phyloP scores from a whole-genome alignment of 257 asterid genomes.

The Solanum verrucosum region DNA sequence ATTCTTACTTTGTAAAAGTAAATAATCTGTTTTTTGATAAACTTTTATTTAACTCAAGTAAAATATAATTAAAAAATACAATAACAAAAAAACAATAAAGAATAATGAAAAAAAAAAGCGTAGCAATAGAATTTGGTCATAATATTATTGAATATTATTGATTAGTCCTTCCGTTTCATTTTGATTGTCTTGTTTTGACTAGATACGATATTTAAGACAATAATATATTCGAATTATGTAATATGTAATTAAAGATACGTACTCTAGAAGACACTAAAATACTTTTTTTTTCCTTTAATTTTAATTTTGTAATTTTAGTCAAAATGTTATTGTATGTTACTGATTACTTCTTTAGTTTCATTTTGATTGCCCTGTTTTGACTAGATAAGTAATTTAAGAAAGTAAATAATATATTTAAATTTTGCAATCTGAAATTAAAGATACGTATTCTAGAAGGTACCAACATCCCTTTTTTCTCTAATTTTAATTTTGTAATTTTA shows the following conservation, averaged over 20 bases:
- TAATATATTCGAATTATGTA: not conserved
- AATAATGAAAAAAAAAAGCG: not conserved
- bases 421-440: not conserved
- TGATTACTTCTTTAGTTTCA: no score
- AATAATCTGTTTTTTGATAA: not conserved
- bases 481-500: not conserved
- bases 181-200: not conserved
- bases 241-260: not conserved
- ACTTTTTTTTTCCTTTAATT: not conserved
- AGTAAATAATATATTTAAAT: not conserved
- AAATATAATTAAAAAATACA: not conserved
- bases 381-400: not conserved
- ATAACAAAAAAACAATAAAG: rapidly evolving
- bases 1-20: not conserved
- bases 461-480: not conserved
- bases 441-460: not conserved
- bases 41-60: not conserved
- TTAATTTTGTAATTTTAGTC: not conserved
- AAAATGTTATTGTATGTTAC: not conserved
- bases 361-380: not conserved
- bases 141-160: not conserved
- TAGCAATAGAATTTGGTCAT: not conserved
- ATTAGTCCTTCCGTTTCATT: not conserved
- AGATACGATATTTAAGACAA: not conserved
- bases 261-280: not conserved